These are phyloP conservation scores for Butyriboletus loyo DNA, from an alignment of 768 basidiomycete genomes.

Conservation along the genomic window DNA sequence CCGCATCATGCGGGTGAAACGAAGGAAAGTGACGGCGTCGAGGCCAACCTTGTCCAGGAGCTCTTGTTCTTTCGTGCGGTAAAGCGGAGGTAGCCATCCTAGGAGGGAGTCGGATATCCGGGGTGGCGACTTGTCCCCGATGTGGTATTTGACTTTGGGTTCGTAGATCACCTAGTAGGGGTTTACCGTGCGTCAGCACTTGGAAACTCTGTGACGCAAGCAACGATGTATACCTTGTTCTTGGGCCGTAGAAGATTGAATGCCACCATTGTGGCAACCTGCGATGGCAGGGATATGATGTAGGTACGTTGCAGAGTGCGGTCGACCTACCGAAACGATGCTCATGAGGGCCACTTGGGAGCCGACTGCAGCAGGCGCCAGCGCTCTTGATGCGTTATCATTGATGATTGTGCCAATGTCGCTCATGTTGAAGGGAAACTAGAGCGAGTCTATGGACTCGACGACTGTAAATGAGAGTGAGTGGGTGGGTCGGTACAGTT, in stretches of 20 bases:
- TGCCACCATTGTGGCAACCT: slow-evolving; percentile 64
- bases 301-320: background rate
- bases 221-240: slow-evolving; percentile 61
- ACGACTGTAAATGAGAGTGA: slow-evolving; percentile 16
- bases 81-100: slow-evolving; percentile 87
- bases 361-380: slow-evolving; percentile 77
- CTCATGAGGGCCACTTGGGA: slow-evolving; percentile 77
- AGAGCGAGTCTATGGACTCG: slow-evolving; percentile 18
- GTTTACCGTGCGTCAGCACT: background rate
- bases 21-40: slow-evolving; percentile 89
- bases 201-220: background rate
- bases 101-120: slow-evolving; percentile 78
- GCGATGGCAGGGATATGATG: slow-evolving; percentile 4
- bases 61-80: slow-evolving; percentile 84
- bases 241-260: slow-evolving; percentile 88
- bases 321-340: slow-evolving; percentile 59
- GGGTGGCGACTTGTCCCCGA: slow-evolving; percentile 72
- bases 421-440: slow-evolving; percentile 27
- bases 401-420: slow-evolving; percentile 33
- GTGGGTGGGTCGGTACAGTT: slow-evolving; percentile 15
- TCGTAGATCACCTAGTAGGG: slow-evolving; percentile 76
- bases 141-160: slow-evolving; percentile 90
- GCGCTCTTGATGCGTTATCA: slow-evolving; percentile 48
- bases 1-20: slow-evolving; percentile 85
- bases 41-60: slow-evolving; percentile 86